Evolutionary conservation across 2,329 filamentous ascomycete species (phyloP).

Genomic region (Lachnum nothofagi): DNA sequence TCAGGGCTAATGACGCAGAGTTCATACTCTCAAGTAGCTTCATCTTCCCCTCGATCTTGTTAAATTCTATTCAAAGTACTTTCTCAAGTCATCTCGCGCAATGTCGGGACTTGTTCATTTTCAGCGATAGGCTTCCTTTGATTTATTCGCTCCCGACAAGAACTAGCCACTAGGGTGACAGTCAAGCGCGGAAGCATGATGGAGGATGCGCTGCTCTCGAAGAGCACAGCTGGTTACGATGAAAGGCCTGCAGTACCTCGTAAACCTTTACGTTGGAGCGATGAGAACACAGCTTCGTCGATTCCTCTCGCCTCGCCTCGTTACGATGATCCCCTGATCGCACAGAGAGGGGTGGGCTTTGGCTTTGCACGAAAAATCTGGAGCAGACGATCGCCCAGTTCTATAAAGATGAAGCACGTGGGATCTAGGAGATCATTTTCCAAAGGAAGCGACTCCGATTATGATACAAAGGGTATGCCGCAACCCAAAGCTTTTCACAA

Average conservation of each 20-base stretch:
- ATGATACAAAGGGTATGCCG: not conserved
- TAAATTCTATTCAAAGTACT: too few relatives aligned
- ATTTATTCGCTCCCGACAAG: not conserved
- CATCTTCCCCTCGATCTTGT: too few relatives aligned
- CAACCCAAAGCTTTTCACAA: conserved; percentile 7
- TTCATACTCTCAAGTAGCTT: too few relatives aligned
- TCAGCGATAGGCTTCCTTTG: not conserved
- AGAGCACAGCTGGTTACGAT: not conserved
- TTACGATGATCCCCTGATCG: not conserved
- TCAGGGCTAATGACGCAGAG: too few relatives aligned
- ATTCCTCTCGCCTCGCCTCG: not conserved
- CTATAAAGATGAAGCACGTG: not conserved
- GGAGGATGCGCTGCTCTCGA: not conserved
- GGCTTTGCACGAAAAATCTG: not conserved
- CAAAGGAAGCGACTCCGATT: not conserved
- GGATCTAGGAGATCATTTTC: not conserved
- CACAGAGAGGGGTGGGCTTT: not conserved
- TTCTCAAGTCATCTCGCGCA: too few relatives aligned
- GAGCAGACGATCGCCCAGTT: not conserved
- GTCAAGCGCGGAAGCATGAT: not conserved
- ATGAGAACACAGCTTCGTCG: not conserved
- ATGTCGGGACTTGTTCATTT: not conserved
- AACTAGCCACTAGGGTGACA: not conserved
- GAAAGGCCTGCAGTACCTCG: not conserved
- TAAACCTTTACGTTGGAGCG: not conserved